These are phyloP conservation scores for Ilex asprella DNA, from an alignment of 257 asterid genomes.

Conservation along the genomic window DNA sequence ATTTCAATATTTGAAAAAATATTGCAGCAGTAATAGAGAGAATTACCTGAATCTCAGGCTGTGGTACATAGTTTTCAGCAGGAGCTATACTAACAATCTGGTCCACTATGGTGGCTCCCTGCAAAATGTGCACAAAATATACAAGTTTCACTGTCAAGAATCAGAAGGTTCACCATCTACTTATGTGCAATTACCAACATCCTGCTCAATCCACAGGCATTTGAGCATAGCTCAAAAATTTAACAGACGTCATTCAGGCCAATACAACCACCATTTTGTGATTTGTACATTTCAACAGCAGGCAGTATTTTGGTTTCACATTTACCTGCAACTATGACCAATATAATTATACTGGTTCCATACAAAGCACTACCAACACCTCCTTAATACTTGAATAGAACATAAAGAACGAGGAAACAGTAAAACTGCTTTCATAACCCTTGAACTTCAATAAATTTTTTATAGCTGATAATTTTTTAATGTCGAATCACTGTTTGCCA, in stretches of 20 bases:
- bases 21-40: conserved; percentile 6
- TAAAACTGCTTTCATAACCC: too few relatives aligned
- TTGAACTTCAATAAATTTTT: too few relatives aligned
- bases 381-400: too few relatives aligned
- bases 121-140: conserved; percentile 13
- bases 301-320: background rate
- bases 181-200: background rate
- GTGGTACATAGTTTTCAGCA: conserved; percentile 56
- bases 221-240: background rate
- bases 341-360: too few relatives aligned
- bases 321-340: too few relatives aligned
- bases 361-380: too few relatives aligned
- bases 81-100: conserved; percentile 53
- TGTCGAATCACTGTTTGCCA: too few relatives aligned
- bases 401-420: too few relatives aligned
- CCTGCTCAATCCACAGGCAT: background rate
- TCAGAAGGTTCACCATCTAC: background rate
- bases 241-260: background rate
- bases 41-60: conserved; percentile 37
- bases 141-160: background rate
- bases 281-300: background rate
- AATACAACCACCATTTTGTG: background rate
- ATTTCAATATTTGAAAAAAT: background rate
- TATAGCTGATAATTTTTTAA: too few relatives aligned
- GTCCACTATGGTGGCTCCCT: conserved; percentile 90